Evolutionary conservation across 2,329 filamentous ascomycete genomes (phyloP).

Genomic region (Neoarthrinium moseri): DNA sequence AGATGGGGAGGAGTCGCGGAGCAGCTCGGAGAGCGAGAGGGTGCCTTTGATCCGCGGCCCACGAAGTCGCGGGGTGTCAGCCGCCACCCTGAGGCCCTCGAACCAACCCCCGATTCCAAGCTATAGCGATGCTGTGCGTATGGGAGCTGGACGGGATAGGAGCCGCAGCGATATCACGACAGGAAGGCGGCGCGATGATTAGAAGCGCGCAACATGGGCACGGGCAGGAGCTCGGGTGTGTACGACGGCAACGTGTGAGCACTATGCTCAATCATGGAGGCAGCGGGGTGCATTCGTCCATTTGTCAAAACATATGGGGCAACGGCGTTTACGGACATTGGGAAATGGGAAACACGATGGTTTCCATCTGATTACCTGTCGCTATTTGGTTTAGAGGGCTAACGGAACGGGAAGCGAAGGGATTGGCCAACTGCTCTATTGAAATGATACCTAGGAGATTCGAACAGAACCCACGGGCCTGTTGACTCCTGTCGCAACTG

Average conservation of each 20-base stretch:
- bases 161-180: slow-evolving; percentile 38
- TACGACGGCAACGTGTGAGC: neutral
- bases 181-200: slow-evolving; percentile 17
- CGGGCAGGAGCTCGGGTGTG: neutral
- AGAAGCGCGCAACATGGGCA: neutral
- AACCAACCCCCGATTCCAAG: slow-evolving; percentile 71
- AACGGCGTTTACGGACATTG: slow-evolving; percentile 3
- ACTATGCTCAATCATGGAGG: neutral
- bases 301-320: slow-evolving; percentile 3
- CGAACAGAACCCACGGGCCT: neutral
- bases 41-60: slow-evolving; percentile 50
- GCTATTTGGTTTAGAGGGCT: slow-evolving; percentile 3
- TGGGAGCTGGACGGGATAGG: slow-evolving; percentile 47
- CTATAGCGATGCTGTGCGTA: slow-evolving; percentile 72
- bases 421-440: neutral
- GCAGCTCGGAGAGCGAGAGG: slow-evolving; percentile 57
- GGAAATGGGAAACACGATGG: slow-evolving; percentile 3
- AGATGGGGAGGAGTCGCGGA: slow-evolving; percentile 53
- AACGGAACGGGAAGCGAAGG: neutral
- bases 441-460: slow-evolving; percentile 4
- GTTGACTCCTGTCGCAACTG: neutral
- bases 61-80: slow-evolving; percentile 49
- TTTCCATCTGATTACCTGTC: slow-evolving; percentile 1
- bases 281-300: slow-evolving; percentile 4
- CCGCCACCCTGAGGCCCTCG: slow-evolving; percentile 35